Evolutionary conservation across 225 moss, liverwort and hornwort species (phyloP), one percentile per base, ranked within the genome.

Genomic region (Lunularia cruciata): DNA sequence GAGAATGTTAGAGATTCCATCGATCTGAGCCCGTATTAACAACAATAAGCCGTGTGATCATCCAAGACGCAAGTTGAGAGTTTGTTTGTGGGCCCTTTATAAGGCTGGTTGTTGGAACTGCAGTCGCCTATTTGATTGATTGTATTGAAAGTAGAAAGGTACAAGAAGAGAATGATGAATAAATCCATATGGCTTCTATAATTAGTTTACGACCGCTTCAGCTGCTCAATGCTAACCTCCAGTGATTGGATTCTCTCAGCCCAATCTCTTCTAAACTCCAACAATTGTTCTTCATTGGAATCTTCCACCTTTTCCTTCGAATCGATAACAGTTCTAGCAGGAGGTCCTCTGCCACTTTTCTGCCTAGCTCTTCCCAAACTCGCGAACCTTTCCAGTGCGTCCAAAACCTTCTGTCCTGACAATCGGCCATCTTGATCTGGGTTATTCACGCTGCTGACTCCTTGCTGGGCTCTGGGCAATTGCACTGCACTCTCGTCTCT

Each of bases 221-320:
- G 25, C 3, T 49, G 51, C 23, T 67, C 33, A 25, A 67, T 51
- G 12, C 35, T 51, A 34, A 34, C 48, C 23, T 53, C 52, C 49
- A 67, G 37, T 2, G 51, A 49, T 11, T 36, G 49, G 48, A 67
- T 67, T 23, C 52, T 49, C 19, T 49, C 48, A 7, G 51, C 33
- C 67, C 67, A 67, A 9, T 67, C 67, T 0, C n/a, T 31, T 35
- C 47, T 52, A 6, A 67, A 32, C 13, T 67, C 49, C n/a, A 67
- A 11, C 3, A 35, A 33, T 46, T 33, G 23, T 31, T 0, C 34
- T 11, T 49, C 48, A 36, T 35, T 18, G 1, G 51, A n/a, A 35
- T 0, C 36, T 3, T 52, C 67, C 20, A 13, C 16, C 15, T 52
- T 34, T 13, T 43, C 51, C 35, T 49, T 35, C 6, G 35, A 19